These are phyloP conservation scores for Pythium aquatile DNA, from an alignment of 352 stramenopile species.

Conservation along the genomic window DNA sequence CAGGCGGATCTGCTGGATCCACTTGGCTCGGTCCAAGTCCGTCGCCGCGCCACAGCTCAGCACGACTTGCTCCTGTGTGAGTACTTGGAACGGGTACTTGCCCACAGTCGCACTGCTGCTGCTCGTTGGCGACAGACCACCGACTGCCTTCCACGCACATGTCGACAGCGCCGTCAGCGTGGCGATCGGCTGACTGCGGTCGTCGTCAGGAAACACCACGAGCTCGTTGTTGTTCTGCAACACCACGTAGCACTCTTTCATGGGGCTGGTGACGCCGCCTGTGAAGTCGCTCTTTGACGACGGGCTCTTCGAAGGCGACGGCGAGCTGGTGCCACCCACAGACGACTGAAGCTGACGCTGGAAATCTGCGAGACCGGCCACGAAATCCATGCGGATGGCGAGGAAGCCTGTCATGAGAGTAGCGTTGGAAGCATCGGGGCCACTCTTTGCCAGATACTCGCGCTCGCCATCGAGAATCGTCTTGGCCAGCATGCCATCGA, in stretches of 20 bases:
- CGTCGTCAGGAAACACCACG: slow-evolving; percentile 34
- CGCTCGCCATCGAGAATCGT: slow-evolving; percentile 26
- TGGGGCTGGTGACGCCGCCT: slow-evolving; percentile 15
- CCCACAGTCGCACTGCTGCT: slow-evolving; percentile 10
- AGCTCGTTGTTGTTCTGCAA: slow-evolving; percentile 54
- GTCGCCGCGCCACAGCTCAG: slow-evolving; percentile 59
- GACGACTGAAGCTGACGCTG: slow-evolving; percentile 8
- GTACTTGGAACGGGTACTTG: slow-evolving; percentile 65
- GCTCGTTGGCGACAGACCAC: slow-evolving; percentile 13
- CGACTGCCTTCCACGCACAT: slow-evolving; percentile 35
- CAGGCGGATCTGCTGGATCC: slow-evolving; percentile 64
- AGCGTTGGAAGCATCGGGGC: not conserved
- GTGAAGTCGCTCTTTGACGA: not conserved
- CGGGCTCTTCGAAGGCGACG: slow-evolving; percentile 21
- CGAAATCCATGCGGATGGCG: slow-evolving; percentile 26
- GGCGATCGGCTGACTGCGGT: slow-evolving; percentile 26
- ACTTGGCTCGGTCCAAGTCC: slow-evolving; percentile 55
- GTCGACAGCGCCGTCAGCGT: slow-evolving; percentile 48
- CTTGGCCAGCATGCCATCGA: slow-evolving; percentile 29
- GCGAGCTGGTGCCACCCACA: not conserved
- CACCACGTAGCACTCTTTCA: slow-evolving; percentile 49
- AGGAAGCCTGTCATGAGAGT: slow-evolving; percentile 20
- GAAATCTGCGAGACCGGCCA: slow-evolving; percentile 14
- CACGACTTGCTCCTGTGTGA: slow-evolving; percentile 63
- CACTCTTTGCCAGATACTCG: not conserved